Evolutionary conservation across 805 yeast species (phyloP).

Genomic region (Lipomyces mesembrius): DNA sequence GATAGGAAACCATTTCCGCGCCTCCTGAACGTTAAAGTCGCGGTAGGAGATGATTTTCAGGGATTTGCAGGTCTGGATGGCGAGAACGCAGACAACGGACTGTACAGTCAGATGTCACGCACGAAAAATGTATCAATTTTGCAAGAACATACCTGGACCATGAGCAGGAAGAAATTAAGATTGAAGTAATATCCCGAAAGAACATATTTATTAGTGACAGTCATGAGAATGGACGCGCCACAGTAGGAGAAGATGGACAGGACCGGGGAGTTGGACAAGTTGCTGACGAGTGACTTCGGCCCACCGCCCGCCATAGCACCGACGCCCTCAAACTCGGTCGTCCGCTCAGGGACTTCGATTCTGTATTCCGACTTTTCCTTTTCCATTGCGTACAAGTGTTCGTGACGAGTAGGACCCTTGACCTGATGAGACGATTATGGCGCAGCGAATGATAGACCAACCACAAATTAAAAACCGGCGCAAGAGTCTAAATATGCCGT

Average conservation of each 20-base stretch:
- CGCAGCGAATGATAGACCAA: background rate
- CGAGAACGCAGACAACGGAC: conserved; percentile 75
- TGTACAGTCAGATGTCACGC: conserved; percentile 3
- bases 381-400: conserved; percentile 24
- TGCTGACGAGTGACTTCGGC: conserved; percentile 15
- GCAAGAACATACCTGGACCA: conserved; percentile 60
- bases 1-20: conserved; percentile 88
- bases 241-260: conserved; percentile 60
- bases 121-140: background rate
- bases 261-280: conserved; percentile 31
- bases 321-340: conserved; percentile 25
- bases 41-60: conserved; percentile 83
- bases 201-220: conserved; percentile 95
- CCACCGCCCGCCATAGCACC: conserved; percentile 18
- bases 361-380: conserved; percentile 34
- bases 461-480: background rate
- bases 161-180: conserved; percentile 86
- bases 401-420: background rate
- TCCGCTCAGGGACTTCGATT: conserved; percentile 30
- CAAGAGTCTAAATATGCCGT: background rate
- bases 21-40: conserved; percentile 80
- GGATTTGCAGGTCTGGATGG: conserved; percentile 72
- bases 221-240: conserved; percentile 93
- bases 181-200: conserved; percentile 77
- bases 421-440: too few species aligned